Percentiles rank a stretch among this genome's conserved stretches.
These are phyloP conservation scores for Ustulina deusta DNA, from an alignment of 2,329 filamentous ascomycete genomes.

Conservation along the genomic window DNA sequence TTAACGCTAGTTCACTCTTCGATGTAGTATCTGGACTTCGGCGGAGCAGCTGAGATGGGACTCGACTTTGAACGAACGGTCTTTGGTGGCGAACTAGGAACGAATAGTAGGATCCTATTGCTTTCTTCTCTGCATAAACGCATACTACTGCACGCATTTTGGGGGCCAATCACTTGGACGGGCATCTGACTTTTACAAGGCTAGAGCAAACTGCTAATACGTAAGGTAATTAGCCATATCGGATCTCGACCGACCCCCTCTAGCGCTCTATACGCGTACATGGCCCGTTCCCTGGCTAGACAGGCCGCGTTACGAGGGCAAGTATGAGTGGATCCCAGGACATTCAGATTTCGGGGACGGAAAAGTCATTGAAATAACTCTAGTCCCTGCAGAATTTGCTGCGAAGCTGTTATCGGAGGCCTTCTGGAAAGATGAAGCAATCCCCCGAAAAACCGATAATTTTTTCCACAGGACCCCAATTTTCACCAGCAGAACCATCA, in stretches of 20 bases:
- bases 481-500: constrained; percentile 1
- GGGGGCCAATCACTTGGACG: not conserved
- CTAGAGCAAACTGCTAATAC: not conserved
- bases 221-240: not conserved
- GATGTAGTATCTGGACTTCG: constrained; percentile 16
- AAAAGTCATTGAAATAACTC: not conserved
- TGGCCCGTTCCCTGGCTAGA: not conserved
- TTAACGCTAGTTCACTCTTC: not conserved
- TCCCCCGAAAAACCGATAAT: constrained; percentile 19
- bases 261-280: not conserved
- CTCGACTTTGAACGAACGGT: not conserved
- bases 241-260: not conserved
- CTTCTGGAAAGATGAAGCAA: constrained; percentile 13
- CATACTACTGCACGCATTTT: not conserved
- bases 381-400: constrained; percentile 1
- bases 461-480: constrained; percentile 16
- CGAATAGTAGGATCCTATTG: not conserved
- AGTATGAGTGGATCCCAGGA: not conserved
- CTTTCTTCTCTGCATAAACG: not conserved
- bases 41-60: constrained; percentile 14
- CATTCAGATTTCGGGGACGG: constrained; percentile 1
- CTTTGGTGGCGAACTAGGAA: not conserved
- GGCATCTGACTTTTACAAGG: not conserved
- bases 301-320: no score
- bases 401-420: constrained; percentile 13